A percentile compares a stretch with the other conserved stretches of the same genome.
These are phyloP conservation scores for Solanum peruvianum DNA, from an alignment of 257 asterid genomes.

Conservation along the genomic window DNA sequence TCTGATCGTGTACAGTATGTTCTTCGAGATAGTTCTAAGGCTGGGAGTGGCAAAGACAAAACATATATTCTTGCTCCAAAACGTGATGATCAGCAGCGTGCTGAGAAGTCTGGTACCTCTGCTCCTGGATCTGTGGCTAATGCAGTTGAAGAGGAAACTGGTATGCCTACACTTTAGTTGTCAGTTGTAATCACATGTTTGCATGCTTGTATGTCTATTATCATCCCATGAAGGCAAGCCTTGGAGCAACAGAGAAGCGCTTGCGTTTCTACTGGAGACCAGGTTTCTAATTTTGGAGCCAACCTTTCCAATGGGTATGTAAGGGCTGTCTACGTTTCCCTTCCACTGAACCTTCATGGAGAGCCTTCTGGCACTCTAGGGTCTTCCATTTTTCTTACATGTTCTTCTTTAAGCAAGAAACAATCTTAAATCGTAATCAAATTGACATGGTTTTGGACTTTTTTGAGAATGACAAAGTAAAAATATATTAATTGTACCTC, in stretches of 20 bases:
- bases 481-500: not conserved
- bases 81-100: slow-evolving; percentile 36
- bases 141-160: slow-evolving; percentile 43
- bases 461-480: not conserved
- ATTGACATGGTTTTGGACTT: not conserved
- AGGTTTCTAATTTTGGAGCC: not conserved
- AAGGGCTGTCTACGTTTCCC: not conserved
- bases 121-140: slow-evolving; percentile 31
- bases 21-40: slow-evolving; percentile 47
- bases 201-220: not conserved
- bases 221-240: not conserved
- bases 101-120: slow-evolving; percentile 33
- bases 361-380: not conserved
- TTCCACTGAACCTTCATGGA: not conserved
- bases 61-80: slow-evolving; percentile 30
- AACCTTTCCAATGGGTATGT: not conserved
- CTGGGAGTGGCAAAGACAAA: slow-evolving; percentile 44
- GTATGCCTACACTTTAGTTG: slow-evolving; percentile 15
- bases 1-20: slow-evolving; percentile 43
- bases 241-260: not conserved
- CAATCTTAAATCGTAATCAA: not conserved
- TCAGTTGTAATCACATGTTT: not conserved
- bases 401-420: not conserved
- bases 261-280: not conserved
- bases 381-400: not conserved